Base-by-base conservation (phyloP, 495 filamentous ascomycete species). In the Poronia punctata region DNA sequence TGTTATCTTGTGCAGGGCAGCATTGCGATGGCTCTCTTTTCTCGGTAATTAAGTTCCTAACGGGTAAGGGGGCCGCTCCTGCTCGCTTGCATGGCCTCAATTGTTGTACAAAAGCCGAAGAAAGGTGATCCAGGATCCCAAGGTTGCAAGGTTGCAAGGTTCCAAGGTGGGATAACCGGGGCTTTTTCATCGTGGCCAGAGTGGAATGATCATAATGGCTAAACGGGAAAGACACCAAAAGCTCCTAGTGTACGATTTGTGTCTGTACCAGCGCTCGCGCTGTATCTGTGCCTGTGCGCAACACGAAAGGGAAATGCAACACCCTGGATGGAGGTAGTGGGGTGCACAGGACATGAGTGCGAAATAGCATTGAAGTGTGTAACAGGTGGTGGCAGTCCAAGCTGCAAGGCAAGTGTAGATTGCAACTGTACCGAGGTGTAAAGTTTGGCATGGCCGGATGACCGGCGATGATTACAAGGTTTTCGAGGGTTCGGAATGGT, bases 401-500 rank as follows among this genome's bases (percentile, higher is more conserved):
- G 5, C 6, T 10, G 15, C 33, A 30, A 32, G 22, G 27, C 26
- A 28, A 38, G 11, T 17, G 22, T 20, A 25, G 17, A 30, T 35
- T n/a, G 33, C 41, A 30, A 44, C 33, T 29, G 26, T 37, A n/a
- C 19, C 33, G 14, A 17, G 28, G 35, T n/a, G n/a, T n/a, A n/a
- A n/a, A n/a, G n/a, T n/a, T n/a, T n/a, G n/a, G n/a, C n/a, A n/a
- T n/a, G n/a, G n/a, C n/a, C n/a, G n/a, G n/a, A n/a, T n/a, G n/a
- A n/a, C n/a, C n/a, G n/a, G n/a, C n/a, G n/a, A n/a, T n/a, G n/a
- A n/a, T n/a, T n/a, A 53, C 40, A 39, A 35, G 44, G 28, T 27
- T 44, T 43, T 32, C 22, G 42, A 48, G 40, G 33, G 45, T 45
- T 48, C 45, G 44, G 55, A 44, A 46, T 37, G 38, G 46, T 40